phyloP scores from a whole-genome alignment of 257 asterid genomes.

The Solanum boliviense region DNA sequence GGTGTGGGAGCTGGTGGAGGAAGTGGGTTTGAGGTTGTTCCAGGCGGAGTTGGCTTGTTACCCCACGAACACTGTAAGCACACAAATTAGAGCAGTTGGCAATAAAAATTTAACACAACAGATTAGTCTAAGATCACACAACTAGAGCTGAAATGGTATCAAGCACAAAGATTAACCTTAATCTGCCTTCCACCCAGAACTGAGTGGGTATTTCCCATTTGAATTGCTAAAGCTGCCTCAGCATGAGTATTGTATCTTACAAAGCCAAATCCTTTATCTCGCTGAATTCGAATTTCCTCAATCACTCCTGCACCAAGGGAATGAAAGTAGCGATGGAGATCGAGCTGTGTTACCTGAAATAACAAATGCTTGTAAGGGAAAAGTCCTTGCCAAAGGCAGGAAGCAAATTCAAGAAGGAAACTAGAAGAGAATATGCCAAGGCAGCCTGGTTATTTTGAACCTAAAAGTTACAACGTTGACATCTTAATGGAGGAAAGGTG shows the following conservation, averaged over 20 bases:
- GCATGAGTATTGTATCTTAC: slow-evolving; percentile 78
- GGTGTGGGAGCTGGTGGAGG: slow-evolving; percentile 72
- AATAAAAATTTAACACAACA: not conserved
- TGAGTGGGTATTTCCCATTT: slow-evolving; percentile 70
- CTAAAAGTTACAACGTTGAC: not conserved
- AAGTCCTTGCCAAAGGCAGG: not conserved
- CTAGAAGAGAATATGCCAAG: not conserved
- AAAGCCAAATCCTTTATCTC: slow-evolving; percentile 91
- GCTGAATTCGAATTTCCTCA: slow-evolving; percentile 94
- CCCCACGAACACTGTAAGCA: slow-evolving; percentile 85
- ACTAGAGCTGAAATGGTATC: not conserved
- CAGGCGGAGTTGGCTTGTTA: slow-evolving; percentile 89
- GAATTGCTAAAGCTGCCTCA: slow-evolving; percentile 87
- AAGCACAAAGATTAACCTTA: slow-evolving; percentile 43
- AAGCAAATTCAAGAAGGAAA: not conserved
- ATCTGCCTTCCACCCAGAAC: slow-evolving; percentile 64
- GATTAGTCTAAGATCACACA: not conserved
- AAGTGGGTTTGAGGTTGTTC: slow-evolving; percentile 79
- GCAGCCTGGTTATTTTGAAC: not conserved
- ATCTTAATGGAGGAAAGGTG: not conserved
- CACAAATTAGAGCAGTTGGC: not conserved
- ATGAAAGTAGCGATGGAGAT: slow-evolving; percentile 91
- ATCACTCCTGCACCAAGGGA: slow-evolving; percentile 78
- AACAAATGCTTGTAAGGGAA: not conserved
- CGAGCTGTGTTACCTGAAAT: slow-evolving; percentile 70